Evolutionary conservation across 352 stramenopile species (phyloP), one percentile per base, ranked within the genome.

Genomic region (Pythium diclinum): DNA sequence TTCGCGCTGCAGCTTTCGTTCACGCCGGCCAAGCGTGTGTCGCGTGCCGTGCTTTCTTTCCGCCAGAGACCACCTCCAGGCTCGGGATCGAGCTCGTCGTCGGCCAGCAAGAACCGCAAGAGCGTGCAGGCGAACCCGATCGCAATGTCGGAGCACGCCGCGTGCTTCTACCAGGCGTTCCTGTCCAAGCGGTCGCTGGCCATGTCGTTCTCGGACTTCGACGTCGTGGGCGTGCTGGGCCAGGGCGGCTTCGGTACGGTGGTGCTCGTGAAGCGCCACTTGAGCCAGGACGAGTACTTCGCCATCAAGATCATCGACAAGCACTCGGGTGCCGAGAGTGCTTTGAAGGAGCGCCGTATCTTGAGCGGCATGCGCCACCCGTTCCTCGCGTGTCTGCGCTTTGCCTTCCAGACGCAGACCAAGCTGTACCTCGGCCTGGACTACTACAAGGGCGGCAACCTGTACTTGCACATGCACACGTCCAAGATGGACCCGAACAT

Each of bases 281-380:
- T 91, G 54, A 89, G 78, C 55, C 69, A 75, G 42, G 83, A 91
- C 58, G 83, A 94, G 60, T 89, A 89, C 67, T 94, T 92, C 61
- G 85, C 85, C 44, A 92, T 94, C 68, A 94, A 94, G 74, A 94
- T 94, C 66, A 91, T 92, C 61, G 83, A 91, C 72, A 94, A 94
- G 62, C 78, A 91, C 53, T 91, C 79, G 13, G 80, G 79, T 34
- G 83, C 83, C 13, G 83, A 94, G 59, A 87, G 74, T 23, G 83
- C 85, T 30, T 58, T 91, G 3, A 94, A 91, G 51, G 85, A 94
- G 59, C 75, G 81, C 6, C 79, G 81, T 23, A 94, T 94, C 40
- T 62, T 94, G 65, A 89, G 79, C 16, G 83, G 80, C 23, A 76
- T 94, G 33, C 83, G 80, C 33, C 85, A 94, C 56, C 85, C 85